Evolutionary conservation across 768 basidiomycete species (phyloP).

Genomic region (Phlegmacium glaucopus): DNA sequence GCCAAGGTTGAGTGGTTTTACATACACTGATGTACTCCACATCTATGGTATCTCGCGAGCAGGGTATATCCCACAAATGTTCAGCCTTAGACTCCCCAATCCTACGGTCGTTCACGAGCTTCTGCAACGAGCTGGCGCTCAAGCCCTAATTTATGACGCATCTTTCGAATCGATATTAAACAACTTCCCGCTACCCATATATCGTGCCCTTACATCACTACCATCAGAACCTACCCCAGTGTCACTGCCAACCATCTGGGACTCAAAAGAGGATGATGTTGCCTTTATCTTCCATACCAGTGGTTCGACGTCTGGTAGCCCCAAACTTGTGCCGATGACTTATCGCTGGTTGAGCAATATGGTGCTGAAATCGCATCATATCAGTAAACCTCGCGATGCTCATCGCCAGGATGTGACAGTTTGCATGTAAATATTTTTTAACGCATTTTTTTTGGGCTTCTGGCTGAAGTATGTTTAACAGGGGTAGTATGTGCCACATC

Average conservation of each 20-base stretch:
- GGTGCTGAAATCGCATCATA: conserved; percentile 54
- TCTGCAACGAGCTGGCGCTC: conserved; percentile 56
- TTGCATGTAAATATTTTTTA: conserved; percentile 58
- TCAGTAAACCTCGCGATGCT: conserved; percentile 44
- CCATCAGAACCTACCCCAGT: conserved; percentile 33
- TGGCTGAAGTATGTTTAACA: conserved; percentile 37
- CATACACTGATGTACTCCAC: conserved; percentile 67
- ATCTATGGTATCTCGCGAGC: conserved; percentile 75
- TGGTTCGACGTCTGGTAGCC: conserved; percentile 81
- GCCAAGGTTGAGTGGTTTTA: conserved; percentile 67
- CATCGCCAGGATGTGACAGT: conserved; percentile 64
- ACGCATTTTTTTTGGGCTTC: conserved; percentile 16
- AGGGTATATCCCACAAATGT: conserved; percentile 74
- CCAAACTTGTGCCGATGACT: conserved; percentile 73
- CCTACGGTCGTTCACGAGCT: conserved; percentile 70
- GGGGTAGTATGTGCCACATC: conserved; percentile 85
- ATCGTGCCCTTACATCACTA: conserved; percentile 40
- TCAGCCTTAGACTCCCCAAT: conserved; percentile 75
- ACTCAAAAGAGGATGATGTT: conserved; percentile 36
- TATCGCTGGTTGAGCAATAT: conserved; percentile 64
- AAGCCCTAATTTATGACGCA: conserved; percentile 62
- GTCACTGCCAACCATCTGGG: conserved; percentile 41
- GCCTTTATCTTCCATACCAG: conserved; percentile 78
- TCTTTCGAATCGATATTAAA: conserved; percentile 44
- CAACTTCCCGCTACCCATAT: conserved; percentile 46